Conservation (phyloP, 805 yeast genomes). For the Yarrowia keelungensis region DNA sequence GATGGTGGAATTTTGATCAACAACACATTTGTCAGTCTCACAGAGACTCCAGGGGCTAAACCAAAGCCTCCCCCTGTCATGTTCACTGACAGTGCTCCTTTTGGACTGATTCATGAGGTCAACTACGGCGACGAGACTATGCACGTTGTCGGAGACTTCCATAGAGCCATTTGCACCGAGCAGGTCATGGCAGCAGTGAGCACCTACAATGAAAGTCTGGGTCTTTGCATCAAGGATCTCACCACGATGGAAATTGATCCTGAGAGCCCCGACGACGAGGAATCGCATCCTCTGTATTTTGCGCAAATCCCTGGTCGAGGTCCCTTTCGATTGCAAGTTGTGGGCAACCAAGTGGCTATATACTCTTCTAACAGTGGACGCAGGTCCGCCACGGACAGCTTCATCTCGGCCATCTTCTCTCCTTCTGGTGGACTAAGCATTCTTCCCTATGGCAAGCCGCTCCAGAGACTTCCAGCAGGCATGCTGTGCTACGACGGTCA, state of each 20-base stretch:
- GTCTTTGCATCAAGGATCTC: neutral
- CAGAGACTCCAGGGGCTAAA: neutral
- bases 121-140: neutral
- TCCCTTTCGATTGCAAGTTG: neutral
- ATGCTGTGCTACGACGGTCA: constrained; percentile 3
- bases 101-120: neutral
- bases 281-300: neutral
- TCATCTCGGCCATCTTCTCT: neutral
- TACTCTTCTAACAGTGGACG: neutral
- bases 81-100: neutral
- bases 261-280: neutral
- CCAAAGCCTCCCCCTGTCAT: neutral
- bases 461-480: neutral
- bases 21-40: neutral
- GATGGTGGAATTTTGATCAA: neutral
- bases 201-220: neutral
- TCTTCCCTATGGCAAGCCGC: neutral
- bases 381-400: neutral
- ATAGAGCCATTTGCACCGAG: neutral
- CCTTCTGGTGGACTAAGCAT: neutral
- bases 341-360: neutral
- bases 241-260: neutral
- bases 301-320: neutral
- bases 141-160: neutral
- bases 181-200: neutral